Evolutionary conservation across 2,329 filamentous ascomycete species (phyloP).

Genomic region (Fusarium sp.): DNA sequence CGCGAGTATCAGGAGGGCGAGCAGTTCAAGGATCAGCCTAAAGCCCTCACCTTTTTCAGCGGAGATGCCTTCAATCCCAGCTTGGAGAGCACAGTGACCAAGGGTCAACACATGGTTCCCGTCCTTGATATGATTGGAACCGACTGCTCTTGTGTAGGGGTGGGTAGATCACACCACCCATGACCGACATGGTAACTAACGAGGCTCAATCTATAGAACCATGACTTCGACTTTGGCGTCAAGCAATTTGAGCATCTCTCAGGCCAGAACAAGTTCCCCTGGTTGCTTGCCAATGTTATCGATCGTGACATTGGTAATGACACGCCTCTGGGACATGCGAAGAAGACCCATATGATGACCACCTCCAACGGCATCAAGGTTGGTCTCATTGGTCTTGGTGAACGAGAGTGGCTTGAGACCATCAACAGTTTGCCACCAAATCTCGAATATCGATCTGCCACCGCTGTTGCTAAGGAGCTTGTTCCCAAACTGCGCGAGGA

Average conservation of each 20-base stretch:
- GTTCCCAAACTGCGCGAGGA: conserved; percentile 77
- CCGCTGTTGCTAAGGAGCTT: conserved; percentile 78
- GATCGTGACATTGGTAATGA: conserved; percentile 83
- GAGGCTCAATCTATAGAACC: conserved; percentile 67
- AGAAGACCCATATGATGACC: conserved; percentile 80
- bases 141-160: conserved; percentile 83
- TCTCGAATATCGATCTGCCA: conserved; percentile 83
- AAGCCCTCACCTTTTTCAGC: conserved; percentile 83
- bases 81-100: conserved; percentile 88
- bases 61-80: conserved; percentile 94
- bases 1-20: conserved; percentile 76
- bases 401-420: conserved; percentile 89
- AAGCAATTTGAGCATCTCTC: conserved; percentile 80
- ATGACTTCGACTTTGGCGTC: conserved; percentile 93
- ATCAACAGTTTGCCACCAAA: conserved; percentile 87
- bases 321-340: conserved; percentile 79
- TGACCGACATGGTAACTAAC: conserved; percentile 24
- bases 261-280: conserved; percentile 83
- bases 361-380: conserved; percentile 87
- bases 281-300: conserved; percentile 88
- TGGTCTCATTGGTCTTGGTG: conserved; percentile 85
- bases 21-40: conserved; percentile 70
- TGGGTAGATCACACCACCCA: conserved; percentile 57
- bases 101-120: conserved; percentile 90
- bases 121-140: conserved; percentile 82